Evolutionary conservation across 805 yeast species (phyloP).

Genomic region (Candida wancherniae): DNA sequence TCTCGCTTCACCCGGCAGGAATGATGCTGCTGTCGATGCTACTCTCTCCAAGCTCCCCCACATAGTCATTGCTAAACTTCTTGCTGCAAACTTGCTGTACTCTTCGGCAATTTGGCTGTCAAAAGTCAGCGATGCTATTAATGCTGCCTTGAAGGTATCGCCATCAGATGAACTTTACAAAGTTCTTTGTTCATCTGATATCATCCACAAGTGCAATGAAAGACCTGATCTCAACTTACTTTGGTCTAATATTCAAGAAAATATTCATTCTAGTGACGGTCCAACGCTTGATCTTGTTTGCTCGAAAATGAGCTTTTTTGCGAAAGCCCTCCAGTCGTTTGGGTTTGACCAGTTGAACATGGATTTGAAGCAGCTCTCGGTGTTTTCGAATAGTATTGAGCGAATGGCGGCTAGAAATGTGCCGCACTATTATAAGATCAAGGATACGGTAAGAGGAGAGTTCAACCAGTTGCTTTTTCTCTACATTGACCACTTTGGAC

Average conservation of each 20-base stretch:
- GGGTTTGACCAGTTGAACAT: slow-evolving; percentile 2
- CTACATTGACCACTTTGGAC: slow-evolving; percentile 11
- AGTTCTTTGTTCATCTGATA: too few species aligned
- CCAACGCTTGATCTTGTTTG: slow-evolving; percentile 15
- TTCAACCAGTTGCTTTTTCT: slow-evolving; percentile 16
- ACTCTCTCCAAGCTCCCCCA: slow-evolving; percentile 16
- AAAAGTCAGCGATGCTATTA: neutral
- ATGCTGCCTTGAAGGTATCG: slow-evolving; percentile 1
- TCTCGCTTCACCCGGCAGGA: neutral
- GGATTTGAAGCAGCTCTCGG: slow-evolving; percentile 15
- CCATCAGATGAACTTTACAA: neutral
- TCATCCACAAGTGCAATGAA: too few species aligned
- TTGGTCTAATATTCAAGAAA: slow-evolving; percentile 9
- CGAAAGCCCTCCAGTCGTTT: slow-evolving; percentile 15
- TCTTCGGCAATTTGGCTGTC: slow-evolving; percentile 1
- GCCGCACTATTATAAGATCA: slow-evolving; percentile 38
- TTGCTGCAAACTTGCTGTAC: slow-evolving; percentile 6
- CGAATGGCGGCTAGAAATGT: slow-evolving; percentile 22
- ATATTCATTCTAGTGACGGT: slow-evolving; percentile 20
- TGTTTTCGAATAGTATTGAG: slow-evolving; percentile 19
- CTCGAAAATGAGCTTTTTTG: slow-evolving; percentile 26
- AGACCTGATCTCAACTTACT: neutral
- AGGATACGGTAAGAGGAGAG: slow-evolving; percentile 36
- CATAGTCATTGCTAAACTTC: slow-evolving; percentile 10
- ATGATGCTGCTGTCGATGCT: neutral